Percentiles rank a stretch among this genome's conserved stretches.
These are phyloP conservation scores for Elsinoe ampelina DNA, from an alignment of 2,329 filamentous ascomycete genomes.

Conservation along the genomic window DNA sequence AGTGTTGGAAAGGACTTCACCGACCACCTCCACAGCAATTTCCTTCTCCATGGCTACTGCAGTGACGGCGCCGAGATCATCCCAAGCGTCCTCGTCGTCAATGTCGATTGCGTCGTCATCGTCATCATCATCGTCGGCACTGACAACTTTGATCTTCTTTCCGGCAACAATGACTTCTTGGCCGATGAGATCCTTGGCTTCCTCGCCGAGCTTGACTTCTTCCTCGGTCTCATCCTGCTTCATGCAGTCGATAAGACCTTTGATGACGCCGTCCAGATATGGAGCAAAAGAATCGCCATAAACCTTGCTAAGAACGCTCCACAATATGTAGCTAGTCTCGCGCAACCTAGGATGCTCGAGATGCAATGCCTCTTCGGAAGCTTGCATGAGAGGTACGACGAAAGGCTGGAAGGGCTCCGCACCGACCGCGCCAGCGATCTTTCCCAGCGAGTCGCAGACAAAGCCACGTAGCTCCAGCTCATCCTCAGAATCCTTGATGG, in stretches of 20 bases:
- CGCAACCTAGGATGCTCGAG: conserved; percentile 84
- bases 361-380: conserved; percentile 81
- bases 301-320: conserved; percentile 89
- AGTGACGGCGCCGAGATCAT: conserved; percentile 74
- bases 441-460: conserved; percentile 85
- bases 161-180: conserved; percentile 69
- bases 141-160: conserved; percentile 75
- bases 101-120: conserved; percentile 55
- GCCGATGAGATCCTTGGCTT: conserved; percentile 63
- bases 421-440: conserved; percentile 83
- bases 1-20: conserved; percentile 82
- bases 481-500: conserved; percentile 79
- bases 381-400: conserved; percentile 79
- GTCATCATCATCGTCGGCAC: conserved; percentile 49
- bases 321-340: conserved; percentile 95
- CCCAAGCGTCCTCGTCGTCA: conserved; percentile 72
- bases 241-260: conserved; percentile 73
- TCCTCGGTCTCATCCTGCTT: conserved; percentile 81
- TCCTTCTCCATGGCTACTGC: conserved; percentile 93
- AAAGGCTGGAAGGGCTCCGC: conserved; percentile 80
- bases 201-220: conserved; percentile 64
- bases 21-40: conserved; percentile 88
- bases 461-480: conserved; percentile 83
- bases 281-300: conserved; percentile 76
- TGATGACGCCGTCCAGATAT: conserved; percentile 68